Conservation (phyloP, 495 filamentous ascomycete genomes). For the Neurospora intermedia region DNA sequence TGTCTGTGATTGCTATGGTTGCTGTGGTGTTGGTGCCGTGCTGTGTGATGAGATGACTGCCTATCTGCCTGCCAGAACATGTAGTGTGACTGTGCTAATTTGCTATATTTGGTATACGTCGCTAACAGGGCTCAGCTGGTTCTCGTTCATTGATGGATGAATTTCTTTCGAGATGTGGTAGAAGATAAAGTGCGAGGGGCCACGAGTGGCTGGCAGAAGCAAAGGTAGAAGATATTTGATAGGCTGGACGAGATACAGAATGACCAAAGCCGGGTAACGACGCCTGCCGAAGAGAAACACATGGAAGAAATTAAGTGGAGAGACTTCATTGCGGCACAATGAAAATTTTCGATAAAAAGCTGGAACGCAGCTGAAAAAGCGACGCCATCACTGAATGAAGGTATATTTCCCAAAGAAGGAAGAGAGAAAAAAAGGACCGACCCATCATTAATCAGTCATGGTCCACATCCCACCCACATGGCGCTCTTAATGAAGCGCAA, state of each 20-base stretch:
- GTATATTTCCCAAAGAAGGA: too few species aligned
- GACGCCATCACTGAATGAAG: not conserved
- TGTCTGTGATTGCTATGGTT: not conserved
- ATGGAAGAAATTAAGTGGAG: not conserved
- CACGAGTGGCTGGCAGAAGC: not conserved
- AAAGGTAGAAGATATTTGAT: not conserved
- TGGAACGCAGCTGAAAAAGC: not conserved
- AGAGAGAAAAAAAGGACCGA: not conserved
- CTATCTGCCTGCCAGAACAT: not conserved
- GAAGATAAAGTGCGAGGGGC: not conserved
- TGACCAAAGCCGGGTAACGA: not conserved
- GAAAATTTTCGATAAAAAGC: not conserved
- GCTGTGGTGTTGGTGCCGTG: not conserved
- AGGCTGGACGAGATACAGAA: not conserved
- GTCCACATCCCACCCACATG: not conserved
- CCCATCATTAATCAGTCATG: not conserved
- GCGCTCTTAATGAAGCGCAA: not conserved
- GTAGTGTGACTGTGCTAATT: not conserved
- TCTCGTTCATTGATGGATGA: not conserved
- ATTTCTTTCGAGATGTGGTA: not conserved
- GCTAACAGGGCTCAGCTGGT: not conserved
- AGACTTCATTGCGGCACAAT: not conserved
- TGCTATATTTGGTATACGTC: not conserved
- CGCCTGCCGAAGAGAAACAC: not conserved
- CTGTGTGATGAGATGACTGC: not conserved